Evolutionary conservation across 805 yeast species (phyloP).

Genomic region (Suhomyces faveliae): DNA sequence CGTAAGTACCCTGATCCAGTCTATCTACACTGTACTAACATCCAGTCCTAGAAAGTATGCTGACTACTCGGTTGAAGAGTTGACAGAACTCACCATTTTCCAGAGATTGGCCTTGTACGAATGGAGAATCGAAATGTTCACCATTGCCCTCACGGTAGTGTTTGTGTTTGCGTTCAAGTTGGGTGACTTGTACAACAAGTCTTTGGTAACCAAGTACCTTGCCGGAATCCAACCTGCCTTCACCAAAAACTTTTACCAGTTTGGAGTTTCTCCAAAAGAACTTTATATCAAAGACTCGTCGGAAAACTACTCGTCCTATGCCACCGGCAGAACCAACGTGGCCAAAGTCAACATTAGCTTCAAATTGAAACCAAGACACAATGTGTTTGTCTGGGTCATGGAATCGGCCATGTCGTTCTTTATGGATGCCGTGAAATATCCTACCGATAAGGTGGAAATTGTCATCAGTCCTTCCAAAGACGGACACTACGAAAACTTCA

Average conservation of each 20-base stretch:
- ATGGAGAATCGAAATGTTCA: slow-evolving; percentile 73
- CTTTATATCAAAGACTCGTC: slow-evolving; percentile 61
- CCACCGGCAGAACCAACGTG: slow-evolving; percentile 84
- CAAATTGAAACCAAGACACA: slow-evolving; percentile 76
- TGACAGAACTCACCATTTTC: slow-evolving; percentile 54
- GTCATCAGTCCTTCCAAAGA: slow-evolving; percentile 54
- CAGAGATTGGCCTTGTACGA: slow-evolving; percentile 61
- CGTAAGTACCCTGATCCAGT: background rate
- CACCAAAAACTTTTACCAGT: slow-evolving; percentile 71
- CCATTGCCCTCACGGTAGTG: slow-evolving; percentile 48
- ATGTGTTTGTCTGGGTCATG: slow-evolving; percentile 61
- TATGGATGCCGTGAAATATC: slow-evolving; percentile 53
- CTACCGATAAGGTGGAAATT: slow-evolving; percentile 60
- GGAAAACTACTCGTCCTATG: slow-evolving; percentile 67
- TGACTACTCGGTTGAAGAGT: slow-evolving; percentile 47
- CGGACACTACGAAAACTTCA: slow-evolving; percentile 62
- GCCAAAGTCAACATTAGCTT: slow-evolving; percentile 60
- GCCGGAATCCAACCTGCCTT: slow-evolving; percentile 51
- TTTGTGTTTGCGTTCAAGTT: slow-evolving; percentile 51
- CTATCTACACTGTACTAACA: background rate
- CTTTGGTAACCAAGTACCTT: slow-evolving; percentile 54
- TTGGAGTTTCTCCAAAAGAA: slow-evolving; percentile 53
- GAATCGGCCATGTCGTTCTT: slow-evolving; percentile 62
- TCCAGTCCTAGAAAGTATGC: slow-evolving; percentile 14
- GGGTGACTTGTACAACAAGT: slow-evolving; percentile 62